phyloP scores from a whole-genome alignment of 192 early-diverging fungal genomes.

The Ambispora gerdemannii region DNA sequence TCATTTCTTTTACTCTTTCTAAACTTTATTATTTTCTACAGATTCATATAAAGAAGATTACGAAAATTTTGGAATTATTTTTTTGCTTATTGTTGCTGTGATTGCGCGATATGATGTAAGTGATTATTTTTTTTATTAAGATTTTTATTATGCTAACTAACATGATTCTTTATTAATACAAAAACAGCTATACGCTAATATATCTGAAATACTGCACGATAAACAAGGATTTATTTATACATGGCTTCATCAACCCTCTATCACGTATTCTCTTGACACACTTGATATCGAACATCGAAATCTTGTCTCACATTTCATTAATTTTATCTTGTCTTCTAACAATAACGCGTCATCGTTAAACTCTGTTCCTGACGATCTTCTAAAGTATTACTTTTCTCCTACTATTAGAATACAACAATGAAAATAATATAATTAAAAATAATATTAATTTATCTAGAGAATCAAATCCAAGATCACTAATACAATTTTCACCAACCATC shows the following conservation, averaged over 20 bases:
- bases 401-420: no score
- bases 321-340: neutral
- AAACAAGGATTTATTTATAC: slow-evolving; percentile 19
- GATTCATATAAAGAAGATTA: slow-evolving; percentile 9
- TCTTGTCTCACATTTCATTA: neutral
- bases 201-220: slow-evolving; percentile 18
- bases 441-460: no score
- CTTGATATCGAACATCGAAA: neutral
- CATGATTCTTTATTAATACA: neutral
- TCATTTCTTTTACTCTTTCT: neutral
- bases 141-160: neutral
- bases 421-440: no score
- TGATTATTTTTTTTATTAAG: neutral
- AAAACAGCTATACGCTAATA: slow-evolving; percentile 18
- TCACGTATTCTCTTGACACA: neutral
- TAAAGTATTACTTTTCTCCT: neutral
- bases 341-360: no score
- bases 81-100: slow-evolving; percentile 5
- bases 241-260: slow-evolving; percentile 11
- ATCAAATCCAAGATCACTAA: slow-evolving; percentile 6
- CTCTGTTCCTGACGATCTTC: slow-evolving; percentile 6
- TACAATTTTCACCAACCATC: slow-evolving; percentile 25
- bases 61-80: slow-evolving; percentile 23
- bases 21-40: slow-evolving; percentile 1
- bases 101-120: slow-evolving; percentile 27